Conservation (phyloP, 345 rosid genomes). For the Hevea brasiliensis region DNA sequence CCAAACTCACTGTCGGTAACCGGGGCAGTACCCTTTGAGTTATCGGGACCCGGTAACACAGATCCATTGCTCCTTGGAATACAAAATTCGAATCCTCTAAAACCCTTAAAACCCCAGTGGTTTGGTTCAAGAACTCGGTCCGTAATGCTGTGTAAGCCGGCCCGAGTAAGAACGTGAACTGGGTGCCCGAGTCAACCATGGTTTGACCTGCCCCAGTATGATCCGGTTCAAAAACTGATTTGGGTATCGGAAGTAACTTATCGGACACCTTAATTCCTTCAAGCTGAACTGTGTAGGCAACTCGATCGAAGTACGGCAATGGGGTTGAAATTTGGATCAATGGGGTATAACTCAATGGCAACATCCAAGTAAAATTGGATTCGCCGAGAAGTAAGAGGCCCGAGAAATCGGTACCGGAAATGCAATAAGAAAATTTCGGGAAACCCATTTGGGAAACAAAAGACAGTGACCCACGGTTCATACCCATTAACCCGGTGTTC, state of each 20-base stretch:
- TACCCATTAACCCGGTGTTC: conserved; percentile 79
- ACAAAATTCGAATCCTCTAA: conserved; percentile 66
- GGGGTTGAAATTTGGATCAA: conserved; percentile 60
- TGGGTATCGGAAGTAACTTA: conserved; percentile 52
- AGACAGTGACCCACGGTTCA: conserved; percentile 88
- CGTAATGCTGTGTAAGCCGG: conserved; percentile 68
- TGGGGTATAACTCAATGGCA: conserved; percentile 78
- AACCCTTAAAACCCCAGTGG: conserved; percentile 44
- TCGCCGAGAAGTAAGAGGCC: conserved; percentile 81
- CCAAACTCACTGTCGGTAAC: conserved; percentile 61
- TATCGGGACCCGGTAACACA: conserved; percentile 58
- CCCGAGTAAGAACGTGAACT: conserved; percentile 83
- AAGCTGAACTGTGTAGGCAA: conserved; percentile 84
- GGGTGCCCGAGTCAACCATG: conserved; percentile 94
- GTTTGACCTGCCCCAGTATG: conserved; percentile 98
- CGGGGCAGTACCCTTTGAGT: conserved; percentile 30
- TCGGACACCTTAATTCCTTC: conserved; percentile 79
- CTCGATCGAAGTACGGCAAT: conserved; percentile 80
- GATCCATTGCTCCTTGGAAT: conserved; percentile 91
- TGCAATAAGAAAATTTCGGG: conserved; percentile 86
- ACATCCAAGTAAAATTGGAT: conserved; percentile 53
- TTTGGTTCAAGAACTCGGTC: conserved; percentile 62
- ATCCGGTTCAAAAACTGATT: conserved; percentile 67
- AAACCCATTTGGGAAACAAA: conserved; percentile 78
- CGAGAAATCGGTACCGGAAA: conserved; percentile 67